A percentile compares a stretch with the other conserved stretches of the same genome.
Conservation (phyloP, 2,329 filamentous ascomycete species). For the Ophiostoma pallidulum region DNA sequence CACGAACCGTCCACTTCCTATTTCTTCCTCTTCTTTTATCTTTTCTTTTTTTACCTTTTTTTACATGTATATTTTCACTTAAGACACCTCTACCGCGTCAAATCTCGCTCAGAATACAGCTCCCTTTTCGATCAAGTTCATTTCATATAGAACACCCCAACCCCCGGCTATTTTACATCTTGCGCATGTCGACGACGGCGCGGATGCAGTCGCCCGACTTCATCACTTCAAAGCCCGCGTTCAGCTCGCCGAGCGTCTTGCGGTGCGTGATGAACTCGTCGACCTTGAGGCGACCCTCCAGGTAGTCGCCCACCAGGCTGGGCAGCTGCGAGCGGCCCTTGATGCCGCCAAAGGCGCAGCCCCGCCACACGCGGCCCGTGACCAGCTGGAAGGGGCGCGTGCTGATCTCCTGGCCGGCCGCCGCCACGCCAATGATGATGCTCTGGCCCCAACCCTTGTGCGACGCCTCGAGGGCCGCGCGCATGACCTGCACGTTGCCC, state of each 20-base stretch:
- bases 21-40: too few relatives aligned
- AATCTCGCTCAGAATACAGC: too few relatives aligned
- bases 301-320: slow-evolving; percentile 79
- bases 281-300: slow-evolving; percentile 84
- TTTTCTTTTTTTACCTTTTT: too few relatives aligned
- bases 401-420: slow-evolving; percentile 88
- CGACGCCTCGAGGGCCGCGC: slow-evolving; percentile 89
- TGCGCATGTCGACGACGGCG: slow-evolving; percentile 67
- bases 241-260: slow-evolving; percentile 73
- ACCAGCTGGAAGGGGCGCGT: slow-evolving; percentile 95
- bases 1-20: too few relatives aligned
- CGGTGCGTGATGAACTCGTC: slow-evolving; percentile 99
- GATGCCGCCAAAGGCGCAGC: slow-evolving; percentile 95
- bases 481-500: slow-evolving; percentile 92
- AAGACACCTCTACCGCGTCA: too few relatives aligned
- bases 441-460: slow-evolving; percentile 99
- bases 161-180: slow-evolving; percentile 10
- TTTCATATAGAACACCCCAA: not conserved
- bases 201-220: slow-evolving; percentile 95
- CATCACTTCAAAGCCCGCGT: slow-evolving; percentile 82
- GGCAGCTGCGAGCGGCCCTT: slow-evolving; percentile 93
- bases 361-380: slow-evolving; percentile 94
- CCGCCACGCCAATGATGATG: slow-evolving; percentile 95
- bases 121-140: too few relatives aligned
- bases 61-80: too few relatives aligned